Evolutionary conservation across 2,329 filamentous ascomycete species (phyloP), one percentile per base, ranked within the genome.

Genomic region (Colletotrichum scovillei): DNA sequence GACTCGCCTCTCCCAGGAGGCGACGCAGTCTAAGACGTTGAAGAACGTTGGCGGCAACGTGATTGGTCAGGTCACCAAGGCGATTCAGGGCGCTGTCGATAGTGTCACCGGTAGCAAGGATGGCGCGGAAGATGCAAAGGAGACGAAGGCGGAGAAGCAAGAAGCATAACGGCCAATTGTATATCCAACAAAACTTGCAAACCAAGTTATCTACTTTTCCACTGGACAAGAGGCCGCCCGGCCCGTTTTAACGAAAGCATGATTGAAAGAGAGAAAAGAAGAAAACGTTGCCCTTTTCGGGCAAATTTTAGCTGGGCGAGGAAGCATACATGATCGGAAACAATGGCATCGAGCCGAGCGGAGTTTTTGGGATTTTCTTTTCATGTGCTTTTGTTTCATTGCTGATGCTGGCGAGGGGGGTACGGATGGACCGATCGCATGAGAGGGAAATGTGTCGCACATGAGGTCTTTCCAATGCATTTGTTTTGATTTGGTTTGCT

Each of bases 1-100:
- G 82, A 88, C 84, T n/a, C 85, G 88, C 53, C 84, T 90, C 49
- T 85, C 81, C 60, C 77, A 82, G 16, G 83, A 83, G 57, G 81
- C 81, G 57, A 76, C 76, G 30, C 81, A 82, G 69, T 76, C 81
- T 67, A 86, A 85, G 80, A 85, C 83, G 4, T 65, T 85, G 28
- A 80, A 82, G 60, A 85, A 85, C 63, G 78, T 85, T 8, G 83
- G 81, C 4, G 84, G 83, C 12, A 82, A 82, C 6, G 82, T 85
- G 22, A 80, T 83, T 6, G 79, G 77, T 46, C 63, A 67, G 30
- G 74, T 75, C 68, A 66, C 22, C 46, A 65, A 71, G 35, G 72
- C 74, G 42, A 32, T 76, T 5, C 65, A 72, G 5, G 56, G 66
- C 14, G 72, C 64, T 8, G 38, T 75, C 16, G 69, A 72, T 22